phyloP scores from a whole-genome alignment of 192 early-diverging fungal genomes.

The Mortierella antarctica region DNA sequence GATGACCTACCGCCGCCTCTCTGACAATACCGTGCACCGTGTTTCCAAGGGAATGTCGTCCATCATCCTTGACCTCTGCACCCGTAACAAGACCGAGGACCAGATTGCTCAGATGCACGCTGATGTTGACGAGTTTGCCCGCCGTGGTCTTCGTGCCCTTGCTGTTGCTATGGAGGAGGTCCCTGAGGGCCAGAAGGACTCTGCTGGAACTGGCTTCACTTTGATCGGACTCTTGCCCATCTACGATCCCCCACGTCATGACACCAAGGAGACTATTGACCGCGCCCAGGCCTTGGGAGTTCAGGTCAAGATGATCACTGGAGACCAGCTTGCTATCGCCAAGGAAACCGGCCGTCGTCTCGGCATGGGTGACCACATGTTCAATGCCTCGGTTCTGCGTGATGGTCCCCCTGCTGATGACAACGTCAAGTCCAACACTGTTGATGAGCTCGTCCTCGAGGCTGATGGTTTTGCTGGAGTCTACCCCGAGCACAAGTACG shows the following conservation, averaged over 20 bases:
- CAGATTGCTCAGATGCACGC: constrained; percentile 68
- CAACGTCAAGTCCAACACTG: constrained; percentile 41
- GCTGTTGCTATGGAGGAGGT: constrained; percentile 80
- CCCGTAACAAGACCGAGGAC: constrained; percentile 74
- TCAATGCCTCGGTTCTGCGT: constrained; percentile 62
- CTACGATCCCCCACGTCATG: constrained; percentile 81
- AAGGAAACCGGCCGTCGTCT: constrained; percentile 72
- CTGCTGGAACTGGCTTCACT: constrained; percentile 72
- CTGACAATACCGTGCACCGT: constrained; percentile 73
- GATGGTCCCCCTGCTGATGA: constrained; percentile 72
- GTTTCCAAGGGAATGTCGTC: constrained; percentile 82
- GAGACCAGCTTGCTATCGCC: constrained; percentile 74
- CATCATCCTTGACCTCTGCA: constrained; percentile 77
- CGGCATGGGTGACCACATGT: constrained; percentile 81
- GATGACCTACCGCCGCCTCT: constrained; percentile 73
- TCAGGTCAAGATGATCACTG: constrained; percentile 95
- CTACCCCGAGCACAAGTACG: constrained; percentile 96
- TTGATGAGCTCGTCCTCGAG: constrained; percentile 53
- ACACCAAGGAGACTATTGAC: constrained; percentile 84
- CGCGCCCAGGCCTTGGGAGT: constrained; percentile 80
- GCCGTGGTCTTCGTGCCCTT: constrained; percentile 69
- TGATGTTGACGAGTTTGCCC: constrained; percentile 61
- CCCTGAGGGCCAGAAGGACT: constrained; percentile 65
- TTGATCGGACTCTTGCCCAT: constrained; percentile 80
- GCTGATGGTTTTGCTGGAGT: constrained; percentile 69